Percentiles rank a stretch among this genome's conserved stretches.
phyloP scores from a whole-genome alignment of 73 alveolate species.

The Durusdinium trenchii region DNA sequence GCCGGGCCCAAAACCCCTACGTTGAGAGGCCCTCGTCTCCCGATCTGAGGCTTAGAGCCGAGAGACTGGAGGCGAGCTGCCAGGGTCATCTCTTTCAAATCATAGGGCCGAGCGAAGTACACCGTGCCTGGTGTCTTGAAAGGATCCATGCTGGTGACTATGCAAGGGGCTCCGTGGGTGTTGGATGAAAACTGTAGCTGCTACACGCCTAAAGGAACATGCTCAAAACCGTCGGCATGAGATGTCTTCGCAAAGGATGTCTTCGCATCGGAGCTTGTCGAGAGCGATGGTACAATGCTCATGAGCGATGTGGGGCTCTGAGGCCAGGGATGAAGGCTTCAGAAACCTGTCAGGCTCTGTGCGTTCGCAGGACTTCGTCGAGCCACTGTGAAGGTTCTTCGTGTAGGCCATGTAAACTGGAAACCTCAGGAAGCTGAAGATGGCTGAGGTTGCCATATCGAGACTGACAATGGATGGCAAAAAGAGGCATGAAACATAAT shows the following conservation, averaged over 20 bases:
- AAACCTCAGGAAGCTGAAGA: not conserved
- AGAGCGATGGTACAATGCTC: too few relatives aligned
- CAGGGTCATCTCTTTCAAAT: slow-evolving; percentile 89
- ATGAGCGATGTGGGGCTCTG: too few relatives aligned
- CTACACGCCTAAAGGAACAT: too few relatives aligned
- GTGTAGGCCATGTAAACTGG: slow-evolving; percentile 80
- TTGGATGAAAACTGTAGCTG: too few relatives aligned
- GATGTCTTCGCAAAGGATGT: too few relatives aligned
- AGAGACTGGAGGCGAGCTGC: slow-evolving; percentile 79
- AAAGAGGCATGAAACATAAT: not conserved
- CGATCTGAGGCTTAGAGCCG: not conserved
- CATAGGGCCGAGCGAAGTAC: slow-evolving; percentile 89
- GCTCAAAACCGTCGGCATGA: too few relatives aligned
- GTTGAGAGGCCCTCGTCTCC: not conserved
- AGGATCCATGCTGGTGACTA: too few relatives aligned
- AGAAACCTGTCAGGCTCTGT: too few relatives aligned
- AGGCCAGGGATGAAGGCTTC: too few relatives aligned
- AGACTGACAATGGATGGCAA: not conserved
- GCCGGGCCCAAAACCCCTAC: not conserved
- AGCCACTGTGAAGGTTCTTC: slow-evolving; percentile 23
- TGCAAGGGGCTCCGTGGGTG: too few relatives aligned
- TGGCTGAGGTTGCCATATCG: not conserved
- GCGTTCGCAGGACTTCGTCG: too few relatives aligned
- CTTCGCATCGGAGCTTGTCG: too few relatives aligned
- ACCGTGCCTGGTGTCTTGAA: slow-evolving; percentile 68